A percentile compares a stretch with the other conserved stretches of the same genome.
Conservation (phyloP, 2,329 filamentous ascomycete genomes). For the Rachicladosporium sp. region DNA sequence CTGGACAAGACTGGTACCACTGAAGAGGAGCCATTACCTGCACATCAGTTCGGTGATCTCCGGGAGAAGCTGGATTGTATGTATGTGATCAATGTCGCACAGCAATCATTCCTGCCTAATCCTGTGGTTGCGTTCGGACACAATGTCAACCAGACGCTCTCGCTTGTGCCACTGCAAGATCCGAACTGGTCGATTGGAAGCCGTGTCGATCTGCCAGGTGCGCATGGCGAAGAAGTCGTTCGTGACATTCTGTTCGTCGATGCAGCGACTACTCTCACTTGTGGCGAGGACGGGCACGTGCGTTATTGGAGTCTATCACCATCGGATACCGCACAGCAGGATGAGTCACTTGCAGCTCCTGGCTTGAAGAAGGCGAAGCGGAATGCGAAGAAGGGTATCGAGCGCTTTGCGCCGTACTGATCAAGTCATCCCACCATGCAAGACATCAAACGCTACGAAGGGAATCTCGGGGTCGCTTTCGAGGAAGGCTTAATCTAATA, state of each 20-base stretch:
- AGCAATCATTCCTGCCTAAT: slow-evolving; percentile 25
- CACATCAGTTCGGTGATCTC: slow-evolving; percentile 56
- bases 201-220: slow-evolving; percentile 25
- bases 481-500: too few species aligned
- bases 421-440: too few species aligned
- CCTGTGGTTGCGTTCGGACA: slow-evolving; percentile 21
- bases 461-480: too few species aligned
- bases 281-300: slow-evolving; percentile 37
- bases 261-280: slow-evolving; percentile 27
- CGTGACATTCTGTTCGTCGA: slow-evolving; percentile 29
- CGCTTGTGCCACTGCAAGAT: slow-evolving; percentile 14
- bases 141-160: slow-evolving; percentile 17
- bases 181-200: slow-evolving; percentile 18
- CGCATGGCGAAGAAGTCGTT: slow-evolving; percentile 37
- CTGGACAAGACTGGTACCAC: slow-evolving; percentile 52
- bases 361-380: slow-evolving; percentile 18
- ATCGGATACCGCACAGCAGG: slow-evolving; percentile 2
- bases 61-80: slow-evolving; percentile 53
- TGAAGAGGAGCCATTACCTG: slow-evolving; percentile 33
- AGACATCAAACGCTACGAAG: too few species aligned
- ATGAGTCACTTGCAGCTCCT: slow-evolving; percentile 1
- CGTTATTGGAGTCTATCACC: slow-evolving; percentile 28
- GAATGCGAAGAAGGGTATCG: slow-evolving; percentile 25
- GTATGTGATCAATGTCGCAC: slow-evolving; percentile 58
- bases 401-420: slow-evolving; percentile 28